A percentile compares a stretch with the other conserved stretches of the same genome.
Conservation (phyloP, 805 yeast genomes). For the Starmerella sirachaensis region DNA sequence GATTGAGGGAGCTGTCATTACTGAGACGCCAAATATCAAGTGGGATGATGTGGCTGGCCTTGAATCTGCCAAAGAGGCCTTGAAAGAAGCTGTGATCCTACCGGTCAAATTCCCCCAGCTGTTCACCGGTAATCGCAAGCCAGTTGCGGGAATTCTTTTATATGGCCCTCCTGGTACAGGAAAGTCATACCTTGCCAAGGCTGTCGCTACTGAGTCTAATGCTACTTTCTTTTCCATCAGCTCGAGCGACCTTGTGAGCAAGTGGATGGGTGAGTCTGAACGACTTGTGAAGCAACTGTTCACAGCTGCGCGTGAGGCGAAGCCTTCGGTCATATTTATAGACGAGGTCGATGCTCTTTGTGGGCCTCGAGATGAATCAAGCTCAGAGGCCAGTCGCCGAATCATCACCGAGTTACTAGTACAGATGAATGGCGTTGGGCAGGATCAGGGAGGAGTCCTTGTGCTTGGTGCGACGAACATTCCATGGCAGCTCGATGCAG, state of each 20-base stretch:
- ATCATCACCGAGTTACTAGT: slow-evolving; percentile 91
- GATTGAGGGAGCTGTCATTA: slow-evolving; percentile 75
- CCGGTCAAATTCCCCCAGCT: slow-evolving; percentile 95
- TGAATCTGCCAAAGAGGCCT: slow-evolving; percentile 88
- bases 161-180: slow-evolving; percentile 98
- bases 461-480: slow-evolving; percentile 96
- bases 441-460: slow-evolving; percentile 80
- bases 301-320: slow-evolving; percentile 90
- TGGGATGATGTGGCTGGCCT: slow-evolving; percentile 97
- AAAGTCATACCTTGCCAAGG: slow-evolving; percentile 91
- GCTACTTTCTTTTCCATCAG: slow-evolving; percentile 93
- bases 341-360: slow-evolving; percentile 97
- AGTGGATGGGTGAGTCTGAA: slow-evolving; percentile 99
- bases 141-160: slow-evolving; percentile 76
- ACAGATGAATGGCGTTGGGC: slow-evolving; percentile 98
- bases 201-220: slow-evolving; percentile 97
- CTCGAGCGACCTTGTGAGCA: slow-evolving; percentile 90
- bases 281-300: slow-evolving; percentile 90
- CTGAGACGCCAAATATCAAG: slow-evolving; percentile 81
- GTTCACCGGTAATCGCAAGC: slow-evolving; percentile 88
- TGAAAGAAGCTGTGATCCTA: slow-evolving; percentile 91
- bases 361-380: slow-evolving; percentile 97
- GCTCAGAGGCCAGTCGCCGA: slow-evolving; percentile 90
- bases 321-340: slow-evolving; percentile 89
- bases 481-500: slow-evolving; percentile 98